These are phyloP conservation scores for Yarrowia alimentaria DNA, from an alignment of 805 yeast genomes.

Conservation along the genomic window DNA sequence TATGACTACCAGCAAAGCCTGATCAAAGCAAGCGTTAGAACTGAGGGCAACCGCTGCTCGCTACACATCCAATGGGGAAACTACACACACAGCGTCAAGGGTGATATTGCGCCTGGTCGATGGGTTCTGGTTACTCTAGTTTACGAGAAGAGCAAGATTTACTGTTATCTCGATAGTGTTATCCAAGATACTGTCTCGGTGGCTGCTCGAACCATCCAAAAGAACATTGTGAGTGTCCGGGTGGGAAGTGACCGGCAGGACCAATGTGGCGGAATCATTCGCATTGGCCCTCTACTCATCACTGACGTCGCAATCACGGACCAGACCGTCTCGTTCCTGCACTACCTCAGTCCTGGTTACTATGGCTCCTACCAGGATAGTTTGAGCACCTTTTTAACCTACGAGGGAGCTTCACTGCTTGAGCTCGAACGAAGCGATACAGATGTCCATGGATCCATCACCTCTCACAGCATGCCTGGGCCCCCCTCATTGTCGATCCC, in stretches of 20 bases:
- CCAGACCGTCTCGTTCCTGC: slow-evolving; percentile 11
- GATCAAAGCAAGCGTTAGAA: slow-evolving; percentile 8
- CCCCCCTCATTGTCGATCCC: slow-evolving; percentile 10
- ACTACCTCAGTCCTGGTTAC: slow-evolving; percentile 12
- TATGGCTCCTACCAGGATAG: slow-evolving; percentile 20
- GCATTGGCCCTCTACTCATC: slow-evolving; percentile 5
- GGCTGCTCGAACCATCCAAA: background rate
- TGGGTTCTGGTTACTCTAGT: slow-evolving; percentile 20
- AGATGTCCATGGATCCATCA: slow-evolving; percentile 1
- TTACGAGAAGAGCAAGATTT: slow-evolving; percentile 18
- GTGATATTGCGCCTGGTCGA: slow-evolving; percentile 1
- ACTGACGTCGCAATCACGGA: slow-evolving; percentile 14
- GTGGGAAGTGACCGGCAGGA: slow-evolving; percentile 14
- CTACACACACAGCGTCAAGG: slow-evolving; percentile 8
- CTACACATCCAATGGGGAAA: slow-evolving; percentile 21
- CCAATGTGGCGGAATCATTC: background rate
- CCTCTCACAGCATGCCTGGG: slow-evolving; percentile 4
- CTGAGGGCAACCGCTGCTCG: slow-evolving; percentile 8
- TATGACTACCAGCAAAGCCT: slow-evolving; percentile 22
- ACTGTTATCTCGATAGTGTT: slow-evolving; percentile 13
- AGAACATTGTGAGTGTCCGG: slow-evolving; percentile 4
- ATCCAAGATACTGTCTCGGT: slow-evolving; percentile 11
- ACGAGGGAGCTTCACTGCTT: slow-evolving; percentile 11
- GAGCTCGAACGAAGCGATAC: slow-evolving; percentile 7
- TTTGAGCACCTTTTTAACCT: slow-evolving; percentile 6